Percentiles rank a stretch among this genome's conserved stretches.
Conservation (phyloP, 805 yeast genomes). For the Wickerhamiella australiensis region DNA sequence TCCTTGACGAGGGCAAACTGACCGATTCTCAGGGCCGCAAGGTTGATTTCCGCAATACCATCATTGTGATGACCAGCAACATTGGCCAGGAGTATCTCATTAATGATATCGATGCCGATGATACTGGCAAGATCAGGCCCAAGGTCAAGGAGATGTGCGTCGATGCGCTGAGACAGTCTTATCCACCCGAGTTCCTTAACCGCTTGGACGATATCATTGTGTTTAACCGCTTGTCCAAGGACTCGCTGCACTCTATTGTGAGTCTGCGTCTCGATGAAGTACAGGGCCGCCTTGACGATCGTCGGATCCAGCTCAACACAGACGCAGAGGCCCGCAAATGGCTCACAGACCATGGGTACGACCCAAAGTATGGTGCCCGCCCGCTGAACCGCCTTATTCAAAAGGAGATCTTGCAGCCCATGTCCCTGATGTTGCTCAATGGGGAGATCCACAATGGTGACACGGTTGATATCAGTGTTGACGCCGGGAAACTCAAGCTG, state of each 20-base stretch:
- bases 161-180: slow-evolving; percentile 54
- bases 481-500: slow-evolving; percentile 31
- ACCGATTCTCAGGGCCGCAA: slow-evolving; percentile 93
- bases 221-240: slow-evolving; percentile 76
- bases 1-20: slow-evolving; percentile 84
- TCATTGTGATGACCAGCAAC: slow-evolving; percentile 92
- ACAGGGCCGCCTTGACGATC: slow-evolving; percentile 61
- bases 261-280: slow-evolving; percentile 76
- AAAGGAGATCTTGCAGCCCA: slow-evolving; percentile 71
- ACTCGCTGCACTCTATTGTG: slow-evolving; percentile 64
- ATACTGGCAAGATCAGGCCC: slow-evolving; percentile 43
- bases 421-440: slow-evolving; percentile 66
- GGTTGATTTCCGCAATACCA: slow-evolving; percentile 87
- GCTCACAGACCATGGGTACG: slow-evolving; percentile 80
- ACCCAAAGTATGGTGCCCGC: slow-evolving; percentile 86
- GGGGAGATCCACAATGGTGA: slow-evolving; percentile 61
- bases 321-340: slow-evolving; percentile 57
- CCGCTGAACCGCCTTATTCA: slow-evolving; percentile 87
- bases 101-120: slow-evolving; percentile 41
- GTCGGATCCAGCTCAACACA: slow-evolving; percentile 53
- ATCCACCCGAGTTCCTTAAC: slow-evolving; percentile 92
- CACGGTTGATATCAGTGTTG: slow-evolving; percentile 39
- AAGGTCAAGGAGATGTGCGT: slow-evolving; percentile 46
- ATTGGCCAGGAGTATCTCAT: slow-evolving; percentile 86
- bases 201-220: slow-evolving; percentile 89